These are phyloP conservation scores for Arabis hirsuta DNA, from an alignment of 345 rosid genomes.

Conservation along the genomic window DNA sequence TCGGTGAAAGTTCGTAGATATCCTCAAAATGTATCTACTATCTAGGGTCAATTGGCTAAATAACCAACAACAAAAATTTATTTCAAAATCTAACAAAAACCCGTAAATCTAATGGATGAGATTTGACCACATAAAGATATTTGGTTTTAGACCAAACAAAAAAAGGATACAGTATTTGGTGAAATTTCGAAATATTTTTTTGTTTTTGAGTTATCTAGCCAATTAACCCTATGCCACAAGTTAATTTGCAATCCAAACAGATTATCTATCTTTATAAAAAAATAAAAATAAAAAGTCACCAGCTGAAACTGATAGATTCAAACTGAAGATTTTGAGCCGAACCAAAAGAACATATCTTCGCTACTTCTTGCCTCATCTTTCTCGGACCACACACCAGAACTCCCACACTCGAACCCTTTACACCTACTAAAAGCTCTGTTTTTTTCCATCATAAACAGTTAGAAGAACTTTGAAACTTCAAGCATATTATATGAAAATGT, in stretches of 20 bases:
- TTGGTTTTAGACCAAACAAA: no score
- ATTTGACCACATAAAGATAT: no score
- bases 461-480: neutral
- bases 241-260: constrained; percentile 7
- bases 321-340: constrained; percentile 59
- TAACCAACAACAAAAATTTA: no score
- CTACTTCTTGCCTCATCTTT: constrained; percentile 73
- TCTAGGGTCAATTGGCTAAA: no score
- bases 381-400: constrained; percentile 75
- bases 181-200: no score
- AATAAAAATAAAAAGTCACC: constrained; percentile 48
- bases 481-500: constrained; percentile 22
- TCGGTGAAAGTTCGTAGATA: neutral
- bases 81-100: no score
- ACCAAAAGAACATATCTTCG: constrained; percentile 61
- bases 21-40: neutral
- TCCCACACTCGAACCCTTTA: constrained; percentile 64
- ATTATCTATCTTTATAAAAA: neutral
- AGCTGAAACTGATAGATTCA: constrained; percentile 79
- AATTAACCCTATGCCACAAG: neutral
- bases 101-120: no score
- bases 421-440: constrained; percentile 56
- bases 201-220: no score
- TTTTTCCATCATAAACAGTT: constrained; percentile 14
- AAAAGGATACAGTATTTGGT: no score